These are phyloP conservation scores for Sporopachydermia quercuum DNA, from an alignment of 805 yeast species.

Conservation along the genomic window DNA sequence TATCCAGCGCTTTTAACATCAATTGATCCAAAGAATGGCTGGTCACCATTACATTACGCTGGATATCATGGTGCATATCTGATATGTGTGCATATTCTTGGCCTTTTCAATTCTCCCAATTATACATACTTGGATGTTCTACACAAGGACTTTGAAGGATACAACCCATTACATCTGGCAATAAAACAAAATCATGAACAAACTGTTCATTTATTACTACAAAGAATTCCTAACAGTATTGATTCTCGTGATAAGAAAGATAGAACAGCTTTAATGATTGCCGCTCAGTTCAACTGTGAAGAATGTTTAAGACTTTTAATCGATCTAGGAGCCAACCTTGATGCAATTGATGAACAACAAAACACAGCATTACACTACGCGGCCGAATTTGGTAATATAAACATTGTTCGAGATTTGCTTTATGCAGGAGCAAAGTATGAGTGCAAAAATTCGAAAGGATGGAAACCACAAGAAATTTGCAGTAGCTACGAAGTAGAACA, in stretches of 20 bases:
- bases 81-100: slow-evolving; percentile 32
- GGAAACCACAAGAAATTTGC: slow-evolving; percentile 50
- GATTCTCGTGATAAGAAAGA: slow-evolving; percentile 34
- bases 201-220: slow-evolving; percentile 57
- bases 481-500: slow-evolving; percentile 35
- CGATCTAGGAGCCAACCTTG: slow-evolving; percentile 66
- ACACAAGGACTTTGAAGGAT: slow-evolving; percentile 30
- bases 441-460: slow-evolving; percentile 39
- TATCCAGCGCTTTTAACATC: slow-evolving; percentile 59
- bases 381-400: slow-evolving; percentile 48
- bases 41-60: slow-evolving; percentile 77
- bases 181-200: slow-evolving; percentile 50
- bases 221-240: slow-evolving; percentile 41
- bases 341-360: slow-evolving; percentile 55
- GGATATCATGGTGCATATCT: slow-evolving; percentile 58
- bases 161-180: slow-evolving; percentile 62
- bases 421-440: slow-evolving; percentile 33
- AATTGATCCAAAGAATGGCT: slow-evolving; percentile 56
- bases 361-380: slow-evolving; percentile 81
- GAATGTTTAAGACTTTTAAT: slow-evolving; percentile 51
- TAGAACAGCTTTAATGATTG: slow-evolving; percentile 54
- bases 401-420: slow-evolving; percentile 39
- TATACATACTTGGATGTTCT: slow-evolving; percentile 9
- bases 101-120: not conserved
- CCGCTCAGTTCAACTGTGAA: slow-evolving; percentile 42